phyloP scores from a whole-genome alignment of 805 yeast species.

The Kodamaea jinghongensis region DNA sequence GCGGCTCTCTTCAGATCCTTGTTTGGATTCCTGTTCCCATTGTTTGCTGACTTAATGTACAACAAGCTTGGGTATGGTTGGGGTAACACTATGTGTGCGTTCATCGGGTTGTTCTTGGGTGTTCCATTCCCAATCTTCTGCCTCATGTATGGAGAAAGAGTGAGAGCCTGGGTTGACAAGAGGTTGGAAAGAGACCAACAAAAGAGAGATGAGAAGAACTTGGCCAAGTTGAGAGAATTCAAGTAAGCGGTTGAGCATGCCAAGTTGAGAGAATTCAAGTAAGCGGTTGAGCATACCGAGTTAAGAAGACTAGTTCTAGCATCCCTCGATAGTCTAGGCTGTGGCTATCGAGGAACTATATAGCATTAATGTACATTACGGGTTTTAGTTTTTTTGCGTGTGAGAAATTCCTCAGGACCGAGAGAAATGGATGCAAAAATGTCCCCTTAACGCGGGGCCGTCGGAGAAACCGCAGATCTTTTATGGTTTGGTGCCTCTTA shows the following conservation, averaged over 20 bases:
- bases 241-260: conserved; percentile 4
- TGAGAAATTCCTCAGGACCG: no score
- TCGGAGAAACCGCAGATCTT: no score
- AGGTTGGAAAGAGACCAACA: conserved; percentile 48
- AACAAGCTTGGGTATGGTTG: conserved; percentile 59
- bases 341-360: no score
- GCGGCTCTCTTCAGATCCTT: conserved; percentile 65
- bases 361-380: no score
- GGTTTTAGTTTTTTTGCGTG: no score
- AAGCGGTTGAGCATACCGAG: not conserved
- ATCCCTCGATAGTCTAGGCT: no score
- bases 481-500: no score
- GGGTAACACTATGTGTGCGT: conserved; percentile 65
- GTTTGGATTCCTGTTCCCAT: conserved; percentile 69
- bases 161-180: conserved; percentile 58
- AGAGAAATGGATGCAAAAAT: no score
- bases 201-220: conserved; percentile 40
- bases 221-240: conserved; percentile 27
- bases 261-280: not conserved
- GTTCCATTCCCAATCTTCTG: conserved; percentile 67
- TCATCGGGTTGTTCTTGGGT: conserved; percentile 55
- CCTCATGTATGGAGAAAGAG: conserved; percentile 51
- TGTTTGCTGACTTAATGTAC: conserved; percentile 61
- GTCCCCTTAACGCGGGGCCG: no score
- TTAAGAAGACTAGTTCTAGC: no score